Conservation (phyloP, 2,329 filamentous ascomycete genomes). For the Botrytis hyacinthi region DNA sequence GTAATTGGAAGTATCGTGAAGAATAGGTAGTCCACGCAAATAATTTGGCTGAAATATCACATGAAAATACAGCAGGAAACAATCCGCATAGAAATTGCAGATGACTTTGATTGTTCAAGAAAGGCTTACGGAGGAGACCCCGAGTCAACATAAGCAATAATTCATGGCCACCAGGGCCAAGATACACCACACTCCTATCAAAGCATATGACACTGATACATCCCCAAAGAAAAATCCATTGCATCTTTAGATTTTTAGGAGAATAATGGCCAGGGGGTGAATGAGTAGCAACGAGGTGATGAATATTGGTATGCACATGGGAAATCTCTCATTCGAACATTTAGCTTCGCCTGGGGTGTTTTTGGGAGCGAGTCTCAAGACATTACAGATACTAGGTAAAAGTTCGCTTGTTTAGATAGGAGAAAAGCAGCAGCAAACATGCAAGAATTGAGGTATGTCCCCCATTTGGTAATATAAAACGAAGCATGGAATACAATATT, state of each 20-base stretch:
- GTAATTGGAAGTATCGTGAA: background rate
- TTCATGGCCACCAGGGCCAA: too few species aligned
- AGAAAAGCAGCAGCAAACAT: background rate
- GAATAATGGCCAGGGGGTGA: too few species aligned
- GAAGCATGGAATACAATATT: background rate
- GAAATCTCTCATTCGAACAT: background rate
- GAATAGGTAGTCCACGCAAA: background rate
- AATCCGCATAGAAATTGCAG: background rate
- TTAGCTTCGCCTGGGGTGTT: too few species aligned
- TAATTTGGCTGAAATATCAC: background rate
- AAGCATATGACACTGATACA: background rate
- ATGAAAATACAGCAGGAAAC: background rate
- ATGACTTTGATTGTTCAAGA: background rate
- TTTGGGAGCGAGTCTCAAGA: background rate
- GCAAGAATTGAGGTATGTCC: background rate
- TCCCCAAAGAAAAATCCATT: too few species aligned
- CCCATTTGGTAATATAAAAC: background rate
- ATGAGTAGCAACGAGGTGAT: background rate
- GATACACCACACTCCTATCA: background rate
- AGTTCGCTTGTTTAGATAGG: conserved; percentile 2
- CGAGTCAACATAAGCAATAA: background rate
- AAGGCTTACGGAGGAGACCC: background rate
- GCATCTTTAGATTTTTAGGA: background rate
- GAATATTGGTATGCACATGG: background rate
- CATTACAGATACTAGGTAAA: background rate